These are phyloP conservation scores for Scenedesmus sp. DNA, from an alignment of 163 green algal species.

Conservation along the genomic window DNA sequence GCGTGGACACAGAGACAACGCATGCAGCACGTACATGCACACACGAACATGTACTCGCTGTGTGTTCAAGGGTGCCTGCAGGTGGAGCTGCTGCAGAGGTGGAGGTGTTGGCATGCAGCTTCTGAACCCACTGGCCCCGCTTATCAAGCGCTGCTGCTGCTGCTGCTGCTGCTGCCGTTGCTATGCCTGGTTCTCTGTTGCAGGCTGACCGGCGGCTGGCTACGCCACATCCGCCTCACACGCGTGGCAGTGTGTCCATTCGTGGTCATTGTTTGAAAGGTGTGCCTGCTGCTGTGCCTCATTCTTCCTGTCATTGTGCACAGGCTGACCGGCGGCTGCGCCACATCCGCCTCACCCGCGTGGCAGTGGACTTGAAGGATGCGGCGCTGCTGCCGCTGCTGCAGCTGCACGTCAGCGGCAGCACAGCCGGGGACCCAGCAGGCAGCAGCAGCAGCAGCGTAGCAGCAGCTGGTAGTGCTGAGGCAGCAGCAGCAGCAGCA, in stretches of 20 bases:
- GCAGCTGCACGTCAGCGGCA: constrained; percentile 46
- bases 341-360: constrained; percentile 40
- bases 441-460: background rate
- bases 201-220: constrained; percentile 59
- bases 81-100: no score
- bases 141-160: background rate
- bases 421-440: background rate
- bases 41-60: no score
- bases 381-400: constrained; percentile 43
- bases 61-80: no score
- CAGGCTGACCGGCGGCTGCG: constrained; percentile 61
- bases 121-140: constrained; percentile 7
- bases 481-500: constrained; percentile 48
- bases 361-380: constrained; percentile 49
- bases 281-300: background rate
- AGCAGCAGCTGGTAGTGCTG: background rate
- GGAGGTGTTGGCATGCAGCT: no score
- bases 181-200: background rate
- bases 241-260: constrained; percentile 9
- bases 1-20: no score
- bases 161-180: background rate
- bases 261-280: background rate
- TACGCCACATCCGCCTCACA: constrained; percentile 42
- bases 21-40: no score
- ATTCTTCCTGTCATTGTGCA: background rate